Conservation (phyloP, 1,284 basidiomycete genomes). For the Leccinum pallidistipes region DNA sequence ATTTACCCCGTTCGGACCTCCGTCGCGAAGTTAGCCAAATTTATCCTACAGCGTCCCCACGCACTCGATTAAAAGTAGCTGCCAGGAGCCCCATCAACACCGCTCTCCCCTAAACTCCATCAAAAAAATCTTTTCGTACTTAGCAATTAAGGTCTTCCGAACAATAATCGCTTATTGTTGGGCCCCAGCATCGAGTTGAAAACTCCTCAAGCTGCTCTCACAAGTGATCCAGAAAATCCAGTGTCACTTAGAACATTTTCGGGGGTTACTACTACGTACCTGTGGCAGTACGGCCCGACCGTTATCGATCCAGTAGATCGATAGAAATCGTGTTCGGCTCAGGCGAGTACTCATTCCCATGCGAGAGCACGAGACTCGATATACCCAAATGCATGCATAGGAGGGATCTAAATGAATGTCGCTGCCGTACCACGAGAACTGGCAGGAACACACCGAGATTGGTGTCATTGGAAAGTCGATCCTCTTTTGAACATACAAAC, state of each 20-base stretch:
- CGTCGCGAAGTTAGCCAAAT: background rate
- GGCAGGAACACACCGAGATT: constrained; percentile 4
- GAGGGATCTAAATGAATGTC: constrained; percentile 1
- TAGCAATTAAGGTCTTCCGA: constrained; percentile 11
- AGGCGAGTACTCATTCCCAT: background rate
- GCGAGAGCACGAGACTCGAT: background rate
- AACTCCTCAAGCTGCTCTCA: background rate
- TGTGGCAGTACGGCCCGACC: background rate
- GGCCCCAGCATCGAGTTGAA: background rate
- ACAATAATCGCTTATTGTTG: constrained; percentile 9
- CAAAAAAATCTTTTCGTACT: constrained; percentile 8
- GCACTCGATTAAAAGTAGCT: background rate
- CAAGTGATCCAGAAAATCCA: background rate
- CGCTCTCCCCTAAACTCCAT: background rate
- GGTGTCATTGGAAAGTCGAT: constrained; percentile 1
- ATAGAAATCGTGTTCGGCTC: constrained; percentile 4
- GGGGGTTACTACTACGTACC: background rate
- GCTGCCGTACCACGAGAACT: constrained; percentile 8
- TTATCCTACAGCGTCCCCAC: background rate
- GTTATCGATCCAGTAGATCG: background rate
- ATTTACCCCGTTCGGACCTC: constrained; percentile 1
- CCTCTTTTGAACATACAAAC: constrained; percentile 6
- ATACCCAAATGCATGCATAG: constrained; percentile 7
- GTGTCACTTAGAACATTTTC: background rate
- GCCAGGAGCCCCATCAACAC: background rate